Evolutionary conservation across 2,329 filamentous ascomycete genomes (phyloP), one percentile per base, ranked within the genome.

Genomic region (Alternaria arbusti): DNA sequence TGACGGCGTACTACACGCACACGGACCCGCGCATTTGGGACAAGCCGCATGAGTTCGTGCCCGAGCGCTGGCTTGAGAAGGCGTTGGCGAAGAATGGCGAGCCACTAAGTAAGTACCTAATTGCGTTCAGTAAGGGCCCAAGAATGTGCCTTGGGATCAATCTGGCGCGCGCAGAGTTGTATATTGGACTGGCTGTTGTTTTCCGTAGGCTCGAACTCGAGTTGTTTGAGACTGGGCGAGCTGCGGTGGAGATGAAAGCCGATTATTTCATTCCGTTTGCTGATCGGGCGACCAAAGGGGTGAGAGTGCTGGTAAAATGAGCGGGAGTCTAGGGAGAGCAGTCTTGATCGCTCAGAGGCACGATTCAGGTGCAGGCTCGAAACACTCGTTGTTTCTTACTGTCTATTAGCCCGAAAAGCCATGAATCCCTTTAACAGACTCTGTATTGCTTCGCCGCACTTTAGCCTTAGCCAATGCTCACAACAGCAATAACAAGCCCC

Each of bases 101-200:
- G 22, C 36, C 20, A 8, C 43, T 75, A 13, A 64, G 68, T 17
- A 59, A 49, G 12, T 73, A 70, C 46, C 51, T 75, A 11, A 44
- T 71, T 28, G 40, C 64, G 6, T 75, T 76, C 44, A 51, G 50
- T 5, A 73, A 70, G 40, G 73, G 73, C 10, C 67, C 43, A 3
- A 49, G 73, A 23, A 32, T 49, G n/a, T 75, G 73, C 30, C 43
- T 76, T 7, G 73, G 73, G 3, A 63, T 60, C n/a, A 60, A 63
- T 13, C 46, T 65, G 13, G 63, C 63, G 5, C 50, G 61, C 20
- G 54, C 62, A n/a, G 57, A 61, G 15, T 20, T 64, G 6, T 47
- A 46, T 10, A 36, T 47, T 11, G 36, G 49, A 10, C 20, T 59
- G 23, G 56, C 45, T 3, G 56, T 46, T 17, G 15, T 58, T 3